Evolutionary conservation across 257 asterid genomes (phyloP).

Genomic region (Scutellaria galericulata): DNA sequence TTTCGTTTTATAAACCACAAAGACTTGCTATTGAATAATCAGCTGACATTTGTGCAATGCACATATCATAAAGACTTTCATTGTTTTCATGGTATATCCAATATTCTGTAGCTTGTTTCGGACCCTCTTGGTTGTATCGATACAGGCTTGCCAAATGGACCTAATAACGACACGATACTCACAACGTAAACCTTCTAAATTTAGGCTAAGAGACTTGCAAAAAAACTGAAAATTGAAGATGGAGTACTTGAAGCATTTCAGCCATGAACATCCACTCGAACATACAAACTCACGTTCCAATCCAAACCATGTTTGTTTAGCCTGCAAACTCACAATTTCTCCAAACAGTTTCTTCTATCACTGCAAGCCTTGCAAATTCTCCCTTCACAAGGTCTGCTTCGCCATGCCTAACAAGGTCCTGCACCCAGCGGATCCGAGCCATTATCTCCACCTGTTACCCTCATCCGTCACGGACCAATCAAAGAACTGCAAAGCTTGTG

Average conservation of each 20-base stretch:
- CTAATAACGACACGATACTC: not conserved
- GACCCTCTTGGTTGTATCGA: slow-evolving; percentile 34
- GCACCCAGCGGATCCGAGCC: slow-evolving; percentile 54
- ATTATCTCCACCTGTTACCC: slow-evolving; percentile 44
- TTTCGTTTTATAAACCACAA: too few species aligned
- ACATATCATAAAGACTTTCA: too few species aligned
- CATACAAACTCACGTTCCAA: slow-evolving; percentile 21
- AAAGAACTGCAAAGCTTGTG: slow-evolving; percentile 49
- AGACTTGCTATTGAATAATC: too few species aligned
- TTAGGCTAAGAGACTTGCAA: not conserved
- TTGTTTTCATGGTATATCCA: too few species aligned
- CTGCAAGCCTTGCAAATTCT: slow-evolving; percentile 53
- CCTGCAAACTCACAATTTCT: slow-evolving; percentile 47
- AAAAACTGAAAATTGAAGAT: slow-evolving; percentile 26
- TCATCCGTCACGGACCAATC: slow-evolving; percentile 19
- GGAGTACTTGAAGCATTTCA: slow-evolving; percentile 48
- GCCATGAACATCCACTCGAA: slow-evolving; percentile 55
- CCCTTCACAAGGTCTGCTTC: slow-evolving; percentile 58
- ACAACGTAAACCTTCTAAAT: not conserved
- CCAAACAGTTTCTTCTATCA: slow-evolving; percentile 43
- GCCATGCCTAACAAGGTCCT: slow-evolving; percentile 49
- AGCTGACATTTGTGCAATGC: too few species aligned
- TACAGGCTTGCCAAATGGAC: slow-evolving; percentile 35
- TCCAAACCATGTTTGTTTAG: slow-evolving; percentile 38
- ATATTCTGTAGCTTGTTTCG: slow-evolving; percentile 11